Percentiles rank a stretch among this genome's conserved stretches.
These are phyloP conservation scores for Paraurostyla sp. DNA, from an alignment of 73 alveolate genomes.

Conservation along the genomic window DNA sequence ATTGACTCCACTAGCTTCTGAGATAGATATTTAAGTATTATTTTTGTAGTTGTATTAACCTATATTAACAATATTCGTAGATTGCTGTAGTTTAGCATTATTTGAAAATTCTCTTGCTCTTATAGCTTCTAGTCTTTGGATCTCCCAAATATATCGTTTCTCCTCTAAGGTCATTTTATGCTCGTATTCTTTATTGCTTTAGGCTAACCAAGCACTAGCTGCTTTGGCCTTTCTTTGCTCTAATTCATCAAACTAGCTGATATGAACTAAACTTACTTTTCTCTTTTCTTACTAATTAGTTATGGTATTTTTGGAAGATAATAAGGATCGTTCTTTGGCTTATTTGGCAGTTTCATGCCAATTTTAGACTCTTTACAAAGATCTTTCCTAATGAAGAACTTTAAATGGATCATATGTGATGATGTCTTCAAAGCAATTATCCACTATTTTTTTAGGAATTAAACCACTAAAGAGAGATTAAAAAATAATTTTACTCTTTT, in stretches of 20 bases:
- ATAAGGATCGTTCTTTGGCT: background rate
- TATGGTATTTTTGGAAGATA: background rate
- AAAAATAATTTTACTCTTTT: background rate
- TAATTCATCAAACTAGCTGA: constrained; percentile 19
- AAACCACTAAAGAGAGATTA: background rate
- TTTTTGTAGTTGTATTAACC: too few relatives aligned
- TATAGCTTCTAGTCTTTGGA: background rate
- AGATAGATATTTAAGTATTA: too few relatives aligned
- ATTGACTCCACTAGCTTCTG: too few relatives aligned
- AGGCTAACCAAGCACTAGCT: constrained; percentile 25
- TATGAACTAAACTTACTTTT: constrained; percentile 12
- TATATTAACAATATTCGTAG: too few relatives aligned
- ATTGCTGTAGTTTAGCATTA: too few relatives aligned
- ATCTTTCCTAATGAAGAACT: background rate
- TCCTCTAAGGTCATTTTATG: background rate
- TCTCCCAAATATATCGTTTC: background rate
- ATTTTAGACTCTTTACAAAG: background rate
- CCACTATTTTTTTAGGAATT: background rate
- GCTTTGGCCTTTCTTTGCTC: constrained; percentile 46
- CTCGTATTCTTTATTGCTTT: background rate
- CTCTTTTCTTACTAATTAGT: background rate
- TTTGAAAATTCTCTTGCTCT: constrained; percentile 18
- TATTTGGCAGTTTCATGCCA: background rate
- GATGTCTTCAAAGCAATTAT: background rate
- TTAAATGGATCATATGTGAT: constrained; percentile 3